These are phyloP conservation scores for Beauveria brongniartii DNA, from an alignment of 2,329 filamentous ascomycete genomes.

Conservation along the genomic window DNA sequence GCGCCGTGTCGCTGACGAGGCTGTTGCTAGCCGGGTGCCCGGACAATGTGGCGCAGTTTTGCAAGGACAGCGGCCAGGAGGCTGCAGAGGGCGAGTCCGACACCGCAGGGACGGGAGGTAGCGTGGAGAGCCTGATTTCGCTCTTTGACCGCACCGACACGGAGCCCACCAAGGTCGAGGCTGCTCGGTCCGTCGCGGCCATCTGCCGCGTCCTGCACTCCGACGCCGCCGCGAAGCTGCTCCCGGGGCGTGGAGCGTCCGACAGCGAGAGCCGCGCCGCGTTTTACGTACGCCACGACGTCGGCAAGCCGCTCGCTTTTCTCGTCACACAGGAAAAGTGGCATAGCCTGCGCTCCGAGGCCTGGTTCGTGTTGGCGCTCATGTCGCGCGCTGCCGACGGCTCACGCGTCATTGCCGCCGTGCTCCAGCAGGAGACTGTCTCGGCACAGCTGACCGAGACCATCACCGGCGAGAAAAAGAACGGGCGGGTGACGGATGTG, in stretches of 20 bases:
- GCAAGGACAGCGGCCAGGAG: slow-evolving; percentile 15
- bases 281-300: slow-evolving; percentile 40
- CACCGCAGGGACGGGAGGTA: slow-evolving; percentile 20
- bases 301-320: slow-evolving; percentile 38
- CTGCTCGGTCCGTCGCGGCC: slow-evolving; percentile 43
- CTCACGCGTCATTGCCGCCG: slow-evolving; percentile 34
- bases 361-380: slow-evolving; percentile 54
- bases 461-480: slow-evolving; percentile 34
- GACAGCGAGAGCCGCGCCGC: slow-evolving; percentile 19
- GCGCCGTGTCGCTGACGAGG: slow-evolving; percentile 49
- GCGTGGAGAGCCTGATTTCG: slow-evolving; percentile 28
- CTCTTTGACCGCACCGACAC: slow-evolving; percentile 32
- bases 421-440: slow-evolving; percentile 35
- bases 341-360: slow-evolving; percentile 50
- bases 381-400: slow-evolving; percentile 46
- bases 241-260: slow-evolving; percentile 18
- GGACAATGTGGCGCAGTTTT: slow-evolving; percentile 43
- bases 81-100: neutral
- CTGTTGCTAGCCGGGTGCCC: slow-evolving; percentile 47
- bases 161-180: slow-evolving; percentile 51
- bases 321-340: slow-evolving; percentile 51
- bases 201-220: slow-evolving; percentile 50
- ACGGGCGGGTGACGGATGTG: neutral
- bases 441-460: slow-evolving; percentile 37
- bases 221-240: slow-evolving; percentile 19